phyloP scores from a whole-genome alignment of 495 filamentous ascomycete species.

The Bombardia bombarda region DNA sequence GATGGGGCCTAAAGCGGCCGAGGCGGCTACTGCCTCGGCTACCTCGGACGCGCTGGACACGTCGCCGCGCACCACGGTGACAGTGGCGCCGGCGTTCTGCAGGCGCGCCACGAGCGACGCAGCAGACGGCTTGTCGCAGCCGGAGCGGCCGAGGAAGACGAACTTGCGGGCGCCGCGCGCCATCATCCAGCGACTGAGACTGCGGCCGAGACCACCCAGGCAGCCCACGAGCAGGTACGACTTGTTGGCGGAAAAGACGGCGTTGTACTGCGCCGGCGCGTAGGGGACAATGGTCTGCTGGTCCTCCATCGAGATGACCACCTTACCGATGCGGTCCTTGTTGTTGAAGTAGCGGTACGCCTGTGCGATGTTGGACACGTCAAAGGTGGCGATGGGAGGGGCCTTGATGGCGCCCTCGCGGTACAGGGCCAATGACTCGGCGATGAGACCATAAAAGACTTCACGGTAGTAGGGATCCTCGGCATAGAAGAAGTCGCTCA shows the following conservation, averaged over 20 bases:
- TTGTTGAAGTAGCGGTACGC: not conserved
- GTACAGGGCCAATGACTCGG: not conserved
- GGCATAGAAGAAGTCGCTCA: not conserved
- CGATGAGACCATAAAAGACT: no score
- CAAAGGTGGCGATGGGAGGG: no score
- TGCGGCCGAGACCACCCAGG: slow-evolving; percentile 49
- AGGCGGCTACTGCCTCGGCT: no score
- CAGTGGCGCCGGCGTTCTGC: not conserved
- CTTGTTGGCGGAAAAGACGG: not conserved
- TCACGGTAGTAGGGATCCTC: no score
- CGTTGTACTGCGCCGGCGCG: not conserved
- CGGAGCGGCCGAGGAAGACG: slow-evolving; percentile 3
- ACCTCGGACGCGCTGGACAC: no score
- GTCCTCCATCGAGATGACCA: not conserved
- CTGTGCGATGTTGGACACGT: not conserved
- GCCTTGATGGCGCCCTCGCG: not conserved
- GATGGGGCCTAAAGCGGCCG: no score
- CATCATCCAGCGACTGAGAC: slow-evolving; percentile 45
- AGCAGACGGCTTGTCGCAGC: not conserved
- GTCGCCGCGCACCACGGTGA: slow-evolving; percentile 1
- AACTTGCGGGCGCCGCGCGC: slow-evolving; percentile 34
- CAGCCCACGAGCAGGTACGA: slow-evolving; percentile 48
- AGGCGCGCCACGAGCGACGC: not conserved
- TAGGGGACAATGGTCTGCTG: not conserved
- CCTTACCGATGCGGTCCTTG: not conserved